Evolutionary conservation across 331 rosid genomes (phyloP), one percentile per base, ranked within the genome.

Genomic region (Malus hybrid): DNA sequence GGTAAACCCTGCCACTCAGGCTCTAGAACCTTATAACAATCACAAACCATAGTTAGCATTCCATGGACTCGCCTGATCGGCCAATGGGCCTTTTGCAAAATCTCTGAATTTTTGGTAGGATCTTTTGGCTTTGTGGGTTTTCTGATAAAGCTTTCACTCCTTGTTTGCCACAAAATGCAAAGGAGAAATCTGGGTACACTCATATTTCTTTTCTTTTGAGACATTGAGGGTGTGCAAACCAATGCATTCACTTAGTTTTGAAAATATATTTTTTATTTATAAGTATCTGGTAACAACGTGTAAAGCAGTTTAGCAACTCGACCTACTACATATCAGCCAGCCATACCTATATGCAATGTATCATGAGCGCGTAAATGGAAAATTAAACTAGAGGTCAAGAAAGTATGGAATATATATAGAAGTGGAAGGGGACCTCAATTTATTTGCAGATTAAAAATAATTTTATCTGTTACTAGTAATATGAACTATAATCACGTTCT

Each of bases 1-100:
- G 83, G 93, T 68, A 90, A 78, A 46, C 34, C 19, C 92, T 88
- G 93, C 78, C 44, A 80, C 78, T 86, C 85, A 68, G 88, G 86
- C 72, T 58, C 52, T 46, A 66, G 12, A 84, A 83, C 87, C 93
- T 85, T 67, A 78, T 73, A 72, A 87, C 19, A 79, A 73, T 64
- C 75, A 82, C 60, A 50, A 56, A 13, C 90, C 77, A 46, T 66
- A 66, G 80, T 61, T 75, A 79, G 89, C 53, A 89, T 68, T 78
- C n/a, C 13, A 32, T 72, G 81, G 60, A 63, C 63, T 74, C 82
- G 75, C 70, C 48, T 77, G n/a, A 89, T 82, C 81, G 87, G 85
- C 70, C 68, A 78, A 58, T 29, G 75, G 68, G 80, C 86, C 74
- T 89, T 70, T 72, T 76, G 50, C 72, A 34, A 42, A 82, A 86